These are phyloP conservation scores for Lyophyllum decastes DNA, from an alignment of 768 basidiomycete species.

Conservation along the genomic window DNA sequence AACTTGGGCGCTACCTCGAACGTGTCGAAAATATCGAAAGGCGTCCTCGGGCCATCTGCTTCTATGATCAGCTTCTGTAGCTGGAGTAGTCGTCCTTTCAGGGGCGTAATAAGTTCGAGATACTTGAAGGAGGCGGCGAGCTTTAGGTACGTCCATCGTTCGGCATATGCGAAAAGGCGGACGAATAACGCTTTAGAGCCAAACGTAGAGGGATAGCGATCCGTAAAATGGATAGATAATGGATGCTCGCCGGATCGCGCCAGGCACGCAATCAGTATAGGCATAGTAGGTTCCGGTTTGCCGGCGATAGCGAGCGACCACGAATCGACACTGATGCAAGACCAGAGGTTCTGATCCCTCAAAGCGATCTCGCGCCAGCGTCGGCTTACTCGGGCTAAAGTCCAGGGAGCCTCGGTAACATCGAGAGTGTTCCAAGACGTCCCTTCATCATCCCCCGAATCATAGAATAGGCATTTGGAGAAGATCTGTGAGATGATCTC, in stretches of 20 bases:
- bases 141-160: neutral
- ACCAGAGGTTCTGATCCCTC: neutral
- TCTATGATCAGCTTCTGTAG: neutral
- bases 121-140: neutral
- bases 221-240: neutral
- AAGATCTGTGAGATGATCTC: constrained; percentile 6
- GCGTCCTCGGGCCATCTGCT: neutral
- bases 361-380: neutral
- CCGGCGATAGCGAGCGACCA: neutral
- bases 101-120: neutral
- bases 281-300: neutral
- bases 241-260: neutral
- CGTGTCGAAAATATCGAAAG: neutral
- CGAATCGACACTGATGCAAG: neutral
- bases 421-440: neutral
- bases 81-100: neutral
- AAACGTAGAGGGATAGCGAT: neutral
- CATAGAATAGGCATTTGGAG: neutral
- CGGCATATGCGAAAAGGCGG: neutral
- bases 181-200: neutral
- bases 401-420: neutral
- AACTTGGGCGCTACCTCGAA: neutral
- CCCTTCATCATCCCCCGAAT: neutral
- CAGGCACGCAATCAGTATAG: neutral
- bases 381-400: neutral